These are phyloP conservation scores for Cyberlindnera maclurae DNA, from an alignment of 805 yeast genomes.

Conservation along the genomic window DNA sequence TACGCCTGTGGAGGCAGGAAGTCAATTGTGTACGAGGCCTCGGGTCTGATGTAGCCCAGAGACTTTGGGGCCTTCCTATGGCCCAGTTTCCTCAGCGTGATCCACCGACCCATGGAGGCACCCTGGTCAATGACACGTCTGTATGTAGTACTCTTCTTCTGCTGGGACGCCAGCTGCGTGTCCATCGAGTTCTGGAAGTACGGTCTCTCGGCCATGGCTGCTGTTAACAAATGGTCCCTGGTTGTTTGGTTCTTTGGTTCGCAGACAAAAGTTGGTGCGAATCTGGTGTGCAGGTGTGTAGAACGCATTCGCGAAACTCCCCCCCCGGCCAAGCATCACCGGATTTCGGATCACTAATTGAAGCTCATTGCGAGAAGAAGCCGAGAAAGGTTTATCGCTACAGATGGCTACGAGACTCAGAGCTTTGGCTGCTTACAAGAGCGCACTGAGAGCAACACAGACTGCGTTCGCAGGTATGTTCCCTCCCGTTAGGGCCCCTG, in stretches of 20 bases:
- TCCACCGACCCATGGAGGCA: constrained; percentile 63
- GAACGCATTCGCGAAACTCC: background rate
- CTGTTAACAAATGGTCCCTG: background rate
- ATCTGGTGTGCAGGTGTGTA: background rate
- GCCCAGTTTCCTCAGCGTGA: constrained; percentile 38
- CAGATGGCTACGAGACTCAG: constrained; percentile 14
- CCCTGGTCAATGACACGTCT: constrained; percentile 77
- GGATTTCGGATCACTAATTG: no score
- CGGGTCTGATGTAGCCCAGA: constrained; percentile 47
- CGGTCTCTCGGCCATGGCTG: constrained; percentile 3
- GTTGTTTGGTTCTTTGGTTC: background rate
- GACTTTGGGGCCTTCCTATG: constrained; percentile 39
- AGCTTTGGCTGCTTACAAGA: constrained; percentile 52
- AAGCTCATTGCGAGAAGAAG: background rate
- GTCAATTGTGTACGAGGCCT: constrained; percentile 55
- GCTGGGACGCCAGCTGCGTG: constrained; percentile 31
- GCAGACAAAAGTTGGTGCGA: background rate
- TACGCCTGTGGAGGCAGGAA: constrained; percentile 62
- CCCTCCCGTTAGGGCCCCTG: no score
- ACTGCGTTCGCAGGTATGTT: constrained; percentile 43
- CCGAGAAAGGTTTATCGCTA: background rate
- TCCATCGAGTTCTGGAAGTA: constrained; percentile 22
- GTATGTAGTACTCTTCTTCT: constrained; percentile 41
- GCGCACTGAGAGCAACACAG: constrained; percentile 58
- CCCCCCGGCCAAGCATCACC: no score